Base-by-base conservation (phyloP, 2,329 filamentous ascomycete species). In the Arachnomyces sp. region DNA sequence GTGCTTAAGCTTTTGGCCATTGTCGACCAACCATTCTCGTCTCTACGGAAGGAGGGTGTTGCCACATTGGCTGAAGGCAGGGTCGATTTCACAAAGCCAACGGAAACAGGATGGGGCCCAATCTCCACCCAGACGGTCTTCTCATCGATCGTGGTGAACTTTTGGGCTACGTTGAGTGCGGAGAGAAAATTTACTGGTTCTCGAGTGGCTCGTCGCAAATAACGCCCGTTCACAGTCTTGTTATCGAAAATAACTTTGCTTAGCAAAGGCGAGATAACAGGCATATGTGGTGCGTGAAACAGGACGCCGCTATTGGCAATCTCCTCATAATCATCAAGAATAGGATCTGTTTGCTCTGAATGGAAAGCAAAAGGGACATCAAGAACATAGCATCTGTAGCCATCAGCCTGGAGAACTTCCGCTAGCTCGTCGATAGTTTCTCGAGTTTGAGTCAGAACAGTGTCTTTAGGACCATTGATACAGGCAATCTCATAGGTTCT, bases 381-480 rank as follows among this genome's bases (percentile, higher is more conserved):
- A n/a, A 84, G 67, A 53, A 73, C 74, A 11, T 72, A 77, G 44
- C 71, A 73, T 60, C 80, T 81, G 61, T 78, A 73, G 1, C 74
- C 75, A 41, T 70, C 65, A 5, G 61, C 57, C 11, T 67, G 58
- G 3, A 83, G 67, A 21, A 66, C 53, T 7, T 73, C 60, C 43
- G 60, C 69, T 12, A 79, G 66, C 3, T 66, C 65, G 43, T 75
- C 68, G 39, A 84, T 76, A 44, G 81, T 70, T 30, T 78, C 68
- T 36, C 76, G 72, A 40, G 72, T 73, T 12, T 75, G 65, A 45
- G 76, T 77, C n/a, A 92, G 68, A 2, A 92, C 86, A 7, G 80
- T 88, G 56, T 87, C 84, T 37, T 77, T 70, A 0, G 81, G 79
- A 0, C 82, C 78, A 51, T 93, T 93, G 57, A 87, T 74, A 65